Evolutionary conservation across 176 grass and related monocot genomes (phyloP).

Genomic region (Miscanthus lutarioriparius): DNA sequence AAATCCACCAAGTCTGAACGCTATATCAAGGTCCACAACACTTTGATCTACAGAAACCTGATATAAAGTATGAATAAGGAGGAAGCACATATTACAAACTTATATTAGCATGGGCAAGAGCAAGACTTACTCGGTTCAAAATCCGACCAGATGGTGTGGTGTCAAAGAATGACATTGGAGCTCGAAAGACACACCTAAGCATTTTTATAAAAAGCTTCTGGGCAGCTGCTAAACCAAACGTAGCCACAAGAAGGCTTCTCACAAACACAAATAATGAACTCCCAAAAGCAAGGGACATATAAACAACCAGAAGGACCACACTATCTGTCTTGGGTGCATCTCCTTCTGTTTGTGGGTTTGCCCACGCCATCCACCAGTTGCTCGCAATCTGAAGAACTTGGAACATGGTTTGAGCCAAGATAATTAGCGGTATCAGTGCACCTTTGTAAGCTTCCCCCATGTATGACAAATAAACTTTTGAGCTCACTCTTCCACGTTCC

Average conservation of each 20-base stretch:
- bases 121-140: conserved; percentile 80
- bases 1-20: conserved; percentile 96
- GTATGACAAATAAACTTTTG: conserved; percentile 94
- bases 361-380: conserved; percentile 99
- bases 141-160: conserved; percentile 90
- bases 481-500: conserved; percentile 86
- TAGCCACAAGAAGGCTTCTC: conserved; percentile 94
- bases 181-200: conserved; percentile 82
- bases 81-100: not conserved
- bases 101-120: conserved; percentile 21
- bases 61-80: conserved; percentile 39
- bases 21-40: conserved; percentile 96
- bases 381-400: conserved; percentile 97
- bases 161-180: conserved; percentile 98
- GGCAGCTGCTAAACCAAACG: conserved; percentile 96
- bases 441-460: conserved; percentile 96
- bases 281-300: conserved; percentile 95
- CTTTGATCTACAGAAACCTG: conserved; percentile 99
- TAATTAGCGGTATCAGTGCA: conserved; percentile 83
- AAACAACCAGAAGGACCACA: conserved; percentile 79
- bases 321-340: conserved; percentile 76
- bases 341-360: conserved; percentile 87
- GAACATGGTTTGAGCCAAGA: conserved; percentile 80
- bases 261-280: conserved; percentile 97
- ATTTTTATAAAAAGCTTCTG: conserved; percentile 94